Evolutionary conservation across 768 basidiomycete genomes (phyloP), one percentile per base, ranked within the genome.

Genomic region (Lactarius quietus): DNA sequence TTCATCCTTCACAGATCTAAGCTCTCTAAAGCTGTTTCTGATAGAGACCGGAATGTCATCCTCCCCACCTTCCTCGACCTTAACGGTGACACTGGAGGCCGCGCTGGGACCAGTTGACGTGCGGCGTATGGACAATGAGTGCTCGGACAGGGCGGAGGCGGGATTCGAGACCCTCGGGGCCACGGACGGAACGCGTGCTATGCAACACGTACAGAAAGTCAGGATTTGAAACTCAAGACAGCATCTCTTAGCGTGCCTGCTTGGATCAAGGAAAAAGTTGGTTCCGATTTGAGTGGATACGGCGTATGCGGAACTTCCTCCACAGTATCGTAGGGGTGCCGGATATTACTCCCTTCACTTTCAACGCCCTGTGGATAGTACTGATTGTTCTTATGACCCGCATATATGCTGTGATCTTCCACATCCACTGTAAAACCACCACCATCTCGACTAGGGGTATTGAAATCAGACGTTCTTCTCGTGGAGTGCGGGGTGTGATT

Each of bases 1-100:
- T 20, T 66, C 65, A 45, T 66, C 65, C 39, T 66, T 66, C 20
- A 66, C 57, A 10, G 61, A 66, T 59, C 57, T 62, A 20, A 62
- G 61, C 33, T 66, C 65, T 38, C 61, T 66, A 14, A 66, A 66
- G 57, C 65, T 62, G 31, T 58, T 66, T 35, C 52, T 66, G 31
- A 66, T 58, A 6, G 61, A 66, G 41, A 58, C 57, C 1, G 65
- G 65, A 48, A 62, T 38, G 3, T 48, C 65, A 31, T 66, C 65
- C 6, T 62, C 61, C 29, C 38, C 65, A 4, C 57, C 60, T 43
- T 57, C 65, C 36, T 62, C 65, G n/a, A 59, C 51, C 14, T 54
- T 66, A 9, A 56, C 38, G 8, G 26, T 45, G 20, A 58, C 35
- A 35, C 33, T 48, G 17, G 60, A 23, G 41, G 38, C 39, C n/a